phyloP scores from a whole-genome alignment of 192 early-diverging fungal species.

The Linnemannia schmuckeri region DNA sequence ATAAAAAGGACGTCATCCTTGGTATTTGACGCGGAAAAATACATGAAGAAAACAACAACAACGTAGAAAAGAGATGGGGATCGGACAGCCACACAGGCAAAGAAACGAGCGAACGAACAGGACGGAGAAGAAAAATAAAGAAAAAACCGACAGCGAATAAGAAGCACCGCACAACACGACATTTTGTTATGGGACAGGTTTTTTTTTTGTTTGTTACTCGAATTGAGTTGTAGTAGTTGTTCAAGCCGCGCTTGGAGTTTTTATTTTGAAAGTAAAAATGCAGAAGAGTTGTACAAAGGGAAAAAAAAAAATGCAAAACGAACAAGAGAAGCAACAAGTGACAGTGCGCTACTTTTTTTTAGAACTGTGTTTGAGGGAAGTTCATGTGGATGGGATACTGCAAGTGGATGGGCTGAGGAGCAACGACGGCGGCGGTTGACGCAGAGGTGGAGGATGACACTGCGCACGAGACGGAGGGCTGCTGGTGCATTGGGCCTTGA shows the following conservation, averaged over 20 bases:
- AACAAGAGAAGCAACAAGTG: not conserved
- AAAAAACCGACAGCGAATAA: not conserved
- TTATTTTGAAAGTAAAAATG: not conserved
- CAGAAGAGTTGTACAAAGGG: not conserved
- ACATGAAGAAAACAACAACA: not conserved
- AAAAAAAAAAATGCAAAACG: not conserved
- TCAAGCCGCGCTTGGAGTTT: not conserved
- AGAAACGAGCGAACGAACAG: not conserved
- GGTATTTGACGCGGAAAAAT: not conserved
- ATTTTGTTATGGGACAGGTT: not conserved
- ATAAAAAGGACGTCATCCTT: not conserved
- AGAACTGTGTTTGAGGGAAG: constrained; percentile 1
- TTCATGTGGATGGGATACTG: constrained; percentile 1
- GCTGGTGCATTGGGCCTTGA: not conserved
- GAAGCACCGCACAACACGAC: not conserved
- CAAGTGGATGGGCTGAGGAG: not conserved
- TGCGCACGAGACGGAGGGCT: not conserved
- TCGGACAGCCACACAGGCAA: not conserved
- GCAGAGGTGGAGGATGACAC: not conserved
- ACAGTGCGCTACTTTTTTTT: not conserved
- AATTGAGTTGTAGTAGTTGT: not conserved
- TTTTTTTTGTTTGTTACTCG: not conserved
- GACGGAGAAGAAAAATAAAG: not conserved
- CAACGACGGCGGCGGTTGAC: not conserved
- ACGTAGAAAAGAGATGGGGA: no score